Conservation (phyloP, 805 yeast species). For the Metschnikowia noctiluminum region DNA sequence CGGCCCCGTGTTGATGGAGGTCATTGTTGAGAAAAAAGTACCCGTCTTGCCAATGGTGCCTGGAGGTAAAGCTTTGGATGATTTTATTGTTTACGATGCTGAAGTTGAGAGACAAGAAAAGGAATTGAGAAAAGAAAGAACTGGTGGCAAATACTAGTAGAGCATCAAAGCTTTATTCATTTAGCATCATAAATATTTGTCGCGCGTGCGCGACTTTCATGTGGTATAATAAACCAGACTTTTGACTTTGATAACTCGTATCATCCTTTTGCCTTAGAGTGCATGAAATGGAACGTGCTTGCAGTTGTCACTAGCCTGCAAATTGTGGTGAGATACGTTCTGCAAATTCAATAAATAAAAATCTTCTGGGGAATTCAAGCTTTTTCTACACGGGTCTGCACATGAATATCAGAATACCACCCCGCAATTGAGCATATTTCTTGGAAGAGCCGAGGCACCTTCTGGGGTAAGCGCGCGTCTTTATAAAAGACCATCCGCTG, state of each 20-base stretch:
- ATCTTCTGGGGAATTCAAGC: no score
- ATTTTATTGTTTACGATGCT: conserved; percentile 84
- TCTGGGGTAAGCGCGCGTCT: conserved; percentile 9
- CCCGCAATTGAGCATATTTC: conserved; percentile 5
- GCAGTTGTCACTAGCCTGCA: no score
- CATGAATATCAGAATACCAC: background rate
- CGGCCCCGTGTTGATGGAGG: conserved; percentile 91
- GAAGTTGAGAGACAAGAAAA: conserved; percentile 71
- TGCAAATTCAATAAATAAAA: no score
- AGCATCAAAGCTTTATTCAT: background rate
- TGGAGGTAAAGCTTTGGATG: conserved; percentile 91
- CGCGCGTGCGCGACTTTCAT: background rate
- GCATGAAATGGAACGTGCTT: no score
- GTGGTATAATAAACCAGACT: no score
- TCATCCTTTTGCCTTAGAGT: no score
- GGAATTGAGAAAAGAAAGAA: conserved; percentile 67
- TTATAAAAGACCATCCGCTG: conserved; percentile 3
- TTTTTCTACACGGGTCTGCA: background rate
- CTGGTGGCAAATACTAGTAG: conserved; percentile 60
- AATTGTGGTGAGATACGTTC: no score
- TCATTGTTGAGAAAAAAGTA: conserved; percentile 83
- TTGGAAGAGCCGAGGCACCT: conserved; percentile 6
- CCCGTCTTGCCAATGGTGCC: conserved; percentile 99
- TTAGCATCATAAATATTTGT: background rate
- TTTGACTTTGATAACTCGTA: no score